Percentiles rank a stretch among this genome's conserved stretches.
These are phyloP conservation scores for Prunus davidiana DNA, from an alignment of 306 rosid genomes.

Conservation along the genomic window DNA sequence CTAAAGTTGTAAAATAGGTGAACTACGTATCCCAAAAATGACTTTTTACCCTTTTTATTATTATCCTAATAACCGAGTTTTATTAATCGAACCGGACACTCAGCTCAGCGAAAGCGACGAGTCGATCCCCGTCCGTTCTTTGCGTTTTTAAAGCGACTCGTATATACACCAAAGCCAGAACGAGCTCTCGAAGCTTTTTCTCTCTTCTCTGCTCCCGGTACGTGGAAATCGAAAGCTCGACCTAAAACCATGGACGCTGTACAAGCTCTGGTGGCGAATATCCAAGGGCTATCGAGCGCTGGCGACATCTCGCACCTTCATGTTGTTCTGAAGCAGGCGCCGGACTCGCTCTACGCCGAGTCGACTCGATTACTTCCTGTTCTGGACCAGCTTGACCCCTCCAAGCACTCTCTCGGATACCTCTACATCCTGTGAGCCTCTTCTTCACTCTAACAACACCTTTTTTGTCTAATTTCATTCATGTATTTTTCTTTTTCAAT, in stretches of 20 bases:
- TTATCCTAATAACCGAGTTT: no score
- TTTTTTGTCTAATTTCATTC: neutral
- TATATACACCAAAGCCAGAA: neutral
- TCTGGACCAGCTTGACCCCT: constrained; percentile 65
- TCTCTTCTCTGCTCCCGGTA: neutral
- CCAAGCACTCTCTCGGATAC: constrained; percentile 67
- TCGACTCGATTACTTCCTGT: constrained; percentile 49
- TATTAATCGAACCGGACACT: neutral
- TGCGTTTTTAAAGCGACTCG: neutral
- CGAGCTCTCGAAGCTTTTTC: neutral
- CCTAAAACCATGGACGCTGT: constrained; percentile 29
- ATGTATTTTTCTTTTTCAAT: neutral
- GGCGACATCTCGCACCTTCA: constrained; percentile 66
- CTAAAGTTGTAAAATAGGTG: no score
- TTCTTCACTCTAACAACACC: neutral
- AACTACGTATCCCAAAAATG: no score
- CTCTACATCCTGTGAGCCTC: constrained; percentile 62
- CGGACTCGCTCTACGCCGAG: constrained; percentile 56
- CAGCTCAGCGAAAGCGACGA: neutral
- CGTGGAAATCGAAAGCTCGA: neutral
- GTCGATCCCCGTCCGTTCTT: neutral
- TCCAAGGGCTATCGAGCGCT: constrained; percentile 61
- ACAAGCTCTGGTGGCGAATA: constrained; percentile 53
- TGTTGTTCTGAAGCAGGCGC: constrained; percentile 52
- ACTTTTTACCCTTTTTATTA: no score